phyloP scores from a whole-genome alignment of 1,284 basidiomycete species.

The Naganishia sp. region DNA sequence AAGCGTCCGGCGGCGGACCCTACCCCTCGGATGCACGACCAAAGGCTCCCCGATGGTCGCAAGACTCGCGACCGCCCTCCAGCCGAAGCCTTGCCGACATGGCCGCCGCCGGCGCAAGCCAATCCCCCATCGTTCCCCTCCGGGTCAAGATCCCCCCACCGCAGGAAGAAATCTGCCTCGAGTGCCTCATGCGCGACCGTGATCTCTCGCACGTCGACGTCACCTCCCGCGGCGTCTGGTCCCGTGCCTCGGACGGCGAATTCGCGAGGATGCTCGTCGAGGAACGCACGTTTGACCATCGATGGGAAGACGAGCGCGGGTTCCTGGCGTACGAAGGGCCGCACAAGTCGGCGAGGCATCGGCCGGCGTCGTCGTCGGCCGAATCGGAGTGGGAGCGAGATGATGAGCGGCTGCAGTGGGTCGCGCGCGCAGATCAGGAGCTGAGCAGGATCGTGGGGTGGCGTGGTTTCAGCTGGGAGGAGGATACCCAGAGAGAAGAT shows the following conservation, averaged over 20 bases:
- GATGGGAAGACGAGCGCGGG: constrained; percentile 29
- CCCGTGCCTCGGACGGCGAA: constrained; percentile 78
- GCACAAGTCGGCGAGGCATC: constrained; percentile 36
- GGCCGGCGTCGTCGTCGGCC: constrained; percentile 33
- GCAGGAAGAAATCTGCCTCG: constrained; percentile 78
- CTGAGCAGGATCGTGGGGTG: constrained; percentile 41
- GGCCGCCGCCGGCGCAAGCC: neutral
- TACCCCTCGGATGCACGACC: constrained; percentile 16
- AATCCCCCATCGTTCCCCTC: constrained; percentile 6
- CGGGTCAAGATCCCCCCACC: constrained; percentile 36
- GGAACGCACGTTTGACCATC: constrained; percentile 56
- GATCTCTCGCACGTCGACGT: constrained; percentile 97
- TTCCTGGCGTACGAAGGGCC: constrained; percentile 15
- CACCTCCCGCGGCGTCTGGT: constrained; percentile 82
- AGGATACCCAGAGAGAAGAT: constrained; percentile 44
- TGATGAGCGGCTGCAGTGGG: constrained; percentile 40
- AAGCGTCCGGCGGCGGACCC: constrained; percentile 1
- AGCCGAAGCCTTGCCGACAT: neutral
- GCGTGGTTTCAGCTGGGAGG: constrained; percentile 52
- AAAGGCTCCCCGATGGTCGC: neutral
- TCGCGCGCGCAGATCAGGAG: constrained; percentile 34
- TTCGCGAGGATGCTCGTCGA: constrained; percentile 75
- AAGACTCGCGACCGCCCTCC: neutral
- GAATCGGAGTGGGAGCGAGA: constrained; percentile 36
- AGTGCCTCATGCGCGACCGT: constrained; percentile 98